Base-by-base conservation (phyloP, 208 protist genomes). In the Leishmania gerbilli region DNA sequence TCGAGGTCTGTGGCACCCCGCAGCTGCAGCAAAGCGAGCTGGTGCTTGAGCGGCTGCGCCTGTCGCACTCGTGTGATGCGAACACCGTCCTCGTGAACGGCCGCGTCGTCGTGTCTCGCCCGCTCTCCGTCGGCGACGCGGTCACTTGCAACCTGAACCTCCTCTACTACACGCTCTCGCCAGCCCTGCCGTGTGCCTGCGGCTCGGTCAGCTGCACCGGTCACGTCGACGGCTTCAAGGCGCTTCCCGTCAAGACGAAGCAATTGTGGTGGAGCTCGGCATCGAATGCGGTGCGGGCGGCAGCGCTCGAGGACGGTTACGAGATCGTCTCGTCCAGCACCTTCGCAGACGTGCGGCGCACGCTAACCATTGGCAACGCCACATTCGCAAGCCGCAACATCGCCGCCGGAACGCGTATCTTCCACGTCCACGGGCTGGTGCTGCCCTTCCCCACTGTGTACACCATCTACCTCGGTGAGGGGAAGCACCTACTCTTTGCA, bases 401-500 rank as follows among this genome's bases (percentile, higher is more conserved):
- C 67, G 71, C 77, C 47, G 87, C 84, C 58, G 88, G 89, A 45
- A 90, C 86, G 19, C 89, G 85, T 74, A 69, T 97, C 76, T 95
- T 95, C 82, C 86, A 92, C 84, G 84, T 94, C 21, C 87, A 80
- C 34, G 94, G 94, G 42, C 83, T 96, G n/a, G 81, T 96, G 60
- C 72, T 97, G 27, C 92, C 92, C 4, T 95, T 96, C 77, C 88
- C 92, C 42, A 96, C 92, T n/a, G 84, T 94, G 40, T 95, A 95
- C 87, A 97, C 92, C 62, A 92, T 96, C 77, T 93, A 91, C 84
- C 87, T 97, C 67, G 92, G 89, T 53, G 88, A 96, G 64, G 88
- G 87, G 51, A 92, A 91, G 83, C 94, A 97, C 85, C 87, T 97
- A 53, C 85, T 96, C 71, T 95, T 94, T 69, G 83, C 85, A 19